Evolutionary conservation across 1,284 basidiomycete genomes (phyloP), one percentile per base, ranked within the genome.

Genomic region (Trichosporon ovoides): DNA sequence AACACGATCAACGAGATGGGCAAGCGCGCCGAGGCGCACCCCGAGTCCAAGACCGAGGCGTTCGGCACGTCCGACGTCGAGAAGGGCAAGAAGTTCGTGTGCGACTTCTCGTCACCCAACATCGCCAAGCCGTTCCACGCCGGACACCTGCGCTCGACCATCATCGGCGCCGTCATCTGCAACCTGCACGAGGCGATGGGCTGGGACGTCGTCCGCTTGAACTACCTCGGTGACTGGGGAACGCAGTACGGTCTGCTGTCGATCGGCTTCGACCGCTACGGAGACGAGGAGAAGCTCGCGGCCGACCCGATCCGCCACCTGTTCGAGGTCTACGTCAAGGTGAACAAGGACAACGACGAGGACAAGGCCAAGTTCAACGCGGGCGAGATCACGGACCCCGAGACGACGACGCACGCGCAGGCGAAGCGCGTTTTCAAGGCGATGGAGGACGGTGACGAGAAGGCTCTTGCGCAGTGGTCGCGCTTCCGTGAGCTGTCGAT

Each of bases 51-150:
- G 22, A 73, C 90, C 70, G 74, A 81, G 37, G 81, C 81, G 2
- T 93, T 89, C 68, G 91, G 91, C 18, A 83, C 83, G 2, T 89
- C 89, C 72, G 79, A 80, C 14, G 82, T 82, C n/a, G 91, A 89
- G 4, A 79, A 82, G 53, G 90, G 91, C 40, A 92, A 95, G 79
- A 70, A 71, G 66, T 60, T 77, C 62, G 59, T 75, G n/a, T 40
- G 48, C 64, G 83, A 98, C 76, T 98, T 94, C 78, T 96, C 92
- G 0, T 91, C 89, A 5, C 94, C 95, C 18, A 98, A 99, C 77
- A 98, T 98, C 71, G 95, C 96, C 37, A 99, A 99, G 77, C 89
- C 89, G 6, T 98, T 98, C 84, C 95, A 98, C 72, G 94, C 97
- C 57, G 96, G 96, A 16, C 95, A 98, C 77, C 80, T 98, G 63